Evolutionary conservation across 768 basidiomycete genomes (phyloP).

Genomic region (Podaxis sp.): DNA sequence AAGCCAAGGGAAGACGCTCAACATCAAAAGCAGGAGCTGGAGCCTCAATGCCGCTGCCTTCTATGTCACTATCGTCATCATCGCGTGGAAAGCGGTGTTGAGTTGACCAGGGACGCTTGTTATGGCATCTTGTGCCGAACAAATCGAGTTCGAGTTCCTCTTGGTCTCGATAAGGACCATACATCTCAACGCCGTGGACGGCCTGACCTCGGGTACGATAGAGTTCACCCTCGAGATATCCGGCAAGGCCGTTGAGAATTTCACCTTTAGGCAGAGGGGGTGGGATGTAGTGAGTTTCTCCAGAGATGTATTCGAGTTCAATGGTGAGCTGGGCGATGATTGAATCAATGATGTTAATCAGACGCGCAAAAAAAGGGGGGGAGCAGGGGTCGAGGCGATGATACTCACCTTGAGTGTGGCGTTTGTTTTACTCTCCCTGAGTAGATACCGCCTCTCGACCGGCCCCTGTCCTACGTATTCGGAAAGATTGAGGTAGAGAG

Average conservation of each 20-base stretch:
- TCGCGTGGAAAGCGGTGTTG: background rate
- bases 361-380: no score
- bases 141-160: slow-evolving; percentile 33
- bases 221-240: slow-evolving; percentile 51
- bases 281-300: slow-evolving; percentile 51
- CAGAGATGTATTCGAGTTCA: slow-evolving; percentile 46
- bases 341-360: background rate
- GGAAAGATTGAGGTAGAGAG: slow-evolving; percentile 65
- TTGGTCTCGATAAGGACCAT: slow-evolving; percentile 32
- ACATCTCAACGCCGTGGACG: slow-evolving; percentile 21
- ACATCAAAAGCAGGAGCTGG: slow-evolving; percentile 28
- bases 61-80: background rate
- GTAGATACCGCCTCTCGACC: slow-evolving; percentile 61
- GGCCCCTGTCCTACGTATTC: slow-evolving; percentile 63
- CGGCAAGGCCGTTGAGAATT: slow-evolving; percentile 64
- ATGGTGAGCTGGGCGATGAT: slow-evolving; percentile 48
- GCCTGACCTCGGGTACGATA: slow-evolving; percentile 32
- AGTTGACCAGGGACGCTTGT: background rate
- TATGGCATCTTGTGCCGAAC: slow-evolving; percentile 18
- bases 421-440: slow-evolving; percentile 73
- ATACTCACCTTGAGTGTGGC: slow-evolving; percentile 38
- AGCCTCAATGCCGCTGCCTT: background rate
- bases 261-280: slow-evolving; percentile 71
- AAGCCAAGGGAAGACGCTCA: slow-evolving; percentile 43
- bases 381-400: background rate